Base-by-base conservation (phyloP, 2,329 filamentous ascomycete genomes). In the Penicillium olsonii region DNA sequence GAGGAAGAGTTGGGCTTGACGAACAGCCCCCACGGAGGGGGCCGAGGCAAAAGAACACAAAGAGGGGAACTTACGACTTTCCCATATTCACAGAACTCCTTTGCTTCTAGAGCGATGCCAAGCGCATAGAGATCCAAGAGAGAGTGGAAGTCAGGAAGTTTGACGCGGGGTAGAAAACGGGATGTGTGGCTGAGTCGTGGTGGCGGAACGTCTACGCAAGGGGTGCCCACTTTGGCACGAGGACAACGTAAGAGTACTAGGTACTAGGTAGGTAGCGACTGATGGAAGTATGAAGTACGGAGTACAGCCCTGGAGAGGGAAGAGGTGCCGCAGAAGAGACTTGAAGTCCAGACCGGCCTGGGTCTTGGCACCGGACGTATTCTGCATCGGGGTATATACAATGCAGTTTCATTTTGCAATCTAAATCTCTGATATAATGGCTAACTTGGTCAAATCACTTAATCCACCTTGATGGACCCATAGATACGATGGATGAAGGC, bases 401-500 rank as follows among this genome's bases (percentile, higher is more conserved):
- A 35, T 24, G 17, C 15, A n/a, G 33, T 14, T 35, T 18, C 33
- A 35, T 35, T 35, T 35, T 8, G n/a, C 33, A 18, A 17, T 35
- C 33, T 35, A 9, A 8, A 17, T 35, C 5, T 35, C 33, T 35
- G 14, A 47, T 47, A 39, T 29, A 42, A 22, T 34, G 35, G 31
- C 40, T 40, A 33, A 26, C 41, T 18, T 19, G 26, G 3, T 2
- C 29, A n/a, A n/a, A 31, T n/a, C 7, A 15, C 50, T 73, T 72
- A 99, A 69, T 99, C 94, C 57, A 99, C 91, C 79, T 99, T 99
- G 76, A 99, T 95, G n/a, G 92, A 96, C 19, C 84, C 78, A 71
- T 99, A 99, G 54, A 99, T 99, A 70, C 88, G 92, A 60, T 89
- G 84, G 45, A 95, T 87, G 68, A 99, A 99, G 68, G 87, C 82